Evolutionary conservation across 2,329 filamentous ascomycete species (phyloP).

Genomic region (Xylariaceae sp.): DNA sequence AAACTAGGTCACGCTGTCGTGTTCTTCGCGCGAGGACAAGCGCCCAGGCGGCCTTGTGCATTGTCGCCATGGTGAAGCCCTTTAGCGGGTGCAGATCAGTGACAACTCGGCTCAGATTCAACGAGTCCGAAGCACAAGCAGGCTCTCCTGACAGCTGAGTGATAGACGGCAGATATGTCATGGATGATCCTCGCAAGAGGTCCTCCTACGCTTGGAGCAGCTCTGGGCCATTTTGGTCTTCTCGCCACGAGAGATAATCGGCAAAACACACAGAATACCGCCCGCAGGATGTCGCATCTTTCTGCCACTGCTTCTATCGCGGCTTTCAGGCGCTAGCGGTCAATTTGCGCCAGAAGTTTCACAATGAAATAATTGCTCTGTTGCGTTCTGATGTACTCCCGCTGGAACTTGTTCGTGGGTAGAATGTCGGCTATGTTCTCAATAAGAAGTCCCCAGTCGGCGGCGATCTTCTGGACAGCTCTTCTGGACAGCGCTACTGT

Average conservation of each 20-base stretch:
- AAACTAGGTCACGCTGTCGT: neutral
- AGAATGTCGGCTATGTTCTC: neutral
- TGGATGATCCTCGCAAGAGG: neutral
- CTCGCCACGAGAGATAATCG: neutral
- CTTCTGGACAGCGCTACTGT: no score
- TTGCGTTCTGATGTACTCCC: neutral
- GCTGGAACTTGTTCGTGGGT: neutral
- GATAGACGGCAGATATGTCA: no score
- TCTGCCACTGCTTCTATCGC: neutral
- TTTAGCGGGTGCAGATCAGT: neutral
- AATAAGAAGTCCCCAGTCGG: neutral
- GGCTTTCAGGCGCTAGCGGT: neutral
- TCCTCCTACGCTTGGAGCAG: neutral
- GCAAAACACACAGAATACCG: neutral
- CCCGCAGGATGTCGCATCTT: neutral
- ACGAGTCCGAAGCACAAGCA: neutral
- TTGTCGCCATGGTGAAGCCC: neutral
- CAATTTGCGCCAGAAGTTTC: neutral
- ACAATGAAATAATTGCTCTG: neutral
- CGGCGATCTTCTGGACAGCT: neutral
- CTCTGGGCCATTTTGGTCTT: neutral
- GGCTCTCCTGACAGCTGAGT: no score
- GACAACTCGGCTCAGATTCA: neutral
- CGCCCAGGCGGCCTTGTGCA: neutral
- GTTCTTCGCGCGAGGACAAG: neutral